Conservation (phyloP, 1,284 basidiomycete species). For the Pascua guehoae region DNA sequence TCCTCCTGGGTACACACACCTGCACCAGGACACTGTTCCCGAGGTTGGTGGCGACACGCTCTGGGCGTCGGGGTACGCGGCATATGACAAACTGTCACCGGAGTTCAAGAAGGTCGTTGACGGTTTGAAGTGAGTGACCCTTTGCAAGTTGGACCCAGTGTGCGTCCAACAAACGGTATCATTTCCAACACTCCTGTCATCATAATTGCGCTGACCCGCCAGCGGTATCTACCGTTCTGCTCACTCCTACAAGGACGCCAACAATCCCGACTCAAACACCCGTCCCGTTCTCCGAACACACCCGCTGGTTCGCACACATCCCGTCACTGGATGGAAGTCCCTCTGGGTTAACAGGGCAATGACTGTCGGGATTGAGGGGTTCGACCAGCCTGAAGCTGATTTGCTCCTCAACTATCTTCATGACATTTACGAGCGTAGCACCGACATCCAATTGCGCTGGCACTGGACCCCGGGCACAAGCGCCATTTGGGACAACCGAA, state of each 20-base stretch:
- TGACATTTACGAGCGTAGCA: conserved; percentile 36
- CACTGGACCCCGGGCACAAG: conserved; percentile 43
- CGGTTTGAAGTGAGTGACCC: conserved; percentile 15
- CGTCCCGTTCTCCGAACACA: conserved; percentile 54
- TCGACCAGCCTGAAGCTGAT: conserved; percentile 28
- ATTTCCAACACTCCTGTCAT: not conserved
- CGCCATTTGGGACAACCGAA: conserved; percentile 43
- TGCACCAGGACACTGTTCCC: conserved; percentile 50
- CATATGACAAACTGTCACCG: conserved; percentile 32
- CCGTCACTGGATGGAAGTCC: conserved; percentile 27
- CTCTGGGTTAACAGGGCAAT: conserved; percentile 55
- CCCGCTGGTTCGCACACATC: conserved; percentile 27
- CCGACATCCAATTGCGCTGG: conserved; percentile 43
- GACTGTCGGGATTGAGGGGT: conserved; percentile 30
- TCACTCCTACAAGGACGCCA: conserved; percentile 27
- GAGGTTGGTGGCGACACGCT: conserved; percentile 33
- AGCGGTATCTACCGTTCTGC: conserved; percentile 31
- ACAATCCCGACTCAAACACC: conserved; percentile 52
- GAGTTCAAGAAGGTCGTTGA: conserved; percentile 27
- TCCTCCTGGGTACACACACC: conserved; percentile 63
- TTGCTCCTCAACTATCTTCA: conserved; percentile 34
- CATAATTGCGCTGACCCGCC: not conserved
- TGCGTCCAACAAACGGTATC: too few relatives aligned
- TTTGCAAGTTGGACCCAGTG: not conserved
- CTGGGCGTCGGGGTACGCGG: conserved; percentile 53